Evolutionary conservation across 2,329 filamentous ascomycete genomes (phyloP), one percentile per base, ranked within the genome.

Genomic region (Aureobasidium lini): DNA sequence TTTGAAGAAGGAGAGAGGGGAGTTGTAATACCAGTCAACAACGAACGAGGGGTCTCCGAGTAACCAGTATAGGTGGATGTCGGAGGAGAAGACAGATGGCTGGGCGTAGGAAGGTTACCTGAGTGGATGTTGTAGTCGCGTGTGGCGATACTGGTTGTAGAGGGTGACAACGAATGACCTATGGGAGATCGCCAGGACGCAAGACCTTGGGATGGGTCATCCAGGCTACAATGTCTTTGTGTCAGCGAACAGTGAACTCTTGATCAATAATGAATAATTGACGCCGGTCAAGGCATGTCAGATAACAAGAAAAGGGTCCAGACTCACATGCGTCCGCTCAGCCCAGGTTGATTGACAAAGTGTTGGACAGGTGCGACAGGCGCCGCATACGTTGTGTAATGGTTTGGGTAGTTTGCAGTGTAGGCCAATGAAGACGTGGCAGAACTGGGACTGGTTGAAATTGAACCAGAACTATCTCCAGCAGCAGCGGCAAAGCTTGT

Each of bases 391-490:
- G 65, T 61, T 43, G 54, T 57, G 54, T 57, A 73, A 68, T 73
- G 74, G 60, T 65, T 72, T 56, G 65, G 67, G 43, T 70, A 71
- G 61, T 61, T 57, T 43, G 47, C 65, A 61, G 66, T 67, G 67
- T 71, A 80, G 63, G 75, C 71, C 64, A 77, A 73, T 49, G 77
- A 77, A 32, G 78, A 80, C 61, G 75, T 72, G 66, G 76, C 77
- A 64, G 79, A 80, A 65, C 76, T 77, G 61, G 77, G 77, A 66
- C 76, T 79, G 65, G 77, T 76, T 32, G 78, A 79, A 66, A 76
- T 77, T 64, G 77, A 82, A 67, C 80, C 81, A 60, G 77, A 79
- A 60, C 77, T 80, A 62, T 81, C 81, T 72, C 84, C 81, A n/a
- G 43, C 43, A 61, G 81, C 77, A 61, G 81, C 77, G 66, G 81